A percentile compares a stretch with the other conserved stretches of the same genome.
Evolutionary conservation across 768 basidiomycete genomes (phyloP).

Genomic region (Trametes cingulata): DNA sequence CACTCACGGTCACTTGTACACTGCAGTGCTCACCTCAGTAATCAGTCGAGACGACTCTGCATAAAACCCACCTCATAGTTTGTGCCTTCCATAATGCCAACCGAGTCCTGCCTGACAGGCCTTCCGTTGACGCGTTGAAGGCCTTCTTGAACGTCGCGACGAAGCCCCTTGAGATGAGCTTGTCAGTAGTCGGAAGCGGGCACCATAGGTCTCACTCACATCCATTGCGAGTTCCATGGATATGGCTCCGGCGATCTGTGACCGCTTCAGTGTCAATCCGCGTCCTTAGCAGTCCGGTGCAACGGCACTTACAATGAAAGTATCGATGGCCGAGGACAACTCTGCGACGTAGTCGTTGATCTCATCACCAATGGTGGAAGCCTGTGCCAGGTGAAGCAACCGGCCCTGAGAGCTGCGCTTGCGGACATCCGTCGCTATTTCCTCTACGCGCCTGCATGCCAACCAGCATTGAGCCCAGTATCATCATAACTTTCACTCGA

Average conservation of each 20-base stretch:
- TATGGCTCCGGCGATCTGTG: not conserved
- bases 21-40: not conserved
- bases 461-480: not conserved
- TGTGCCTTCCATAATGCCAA: no score
- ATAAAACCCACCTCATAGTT: not conserved
- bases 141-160: not conserved
- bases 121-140: no score
- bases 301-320: not conserved
- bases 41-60: no score
- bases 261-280: not conserved
- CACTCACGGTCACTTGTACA: not conserved
- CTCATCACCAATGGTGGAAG: not conserved
- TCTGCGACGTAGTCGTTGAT: not conserved
- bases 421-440: not conserved
- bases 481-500: not conserved
- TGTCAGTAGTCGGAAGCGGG: not conserved
- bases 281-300: no score
- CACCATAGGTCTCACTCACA: not conserved
- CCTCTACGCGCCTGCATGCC: not conserved
- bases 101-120: no score
- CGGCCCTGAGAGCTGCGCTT: not conserved
- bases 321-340: not conserved
- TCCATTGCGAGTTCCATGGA: constrained; percentile 1
- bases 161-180: not conserved
- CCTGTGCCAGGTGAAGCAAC: not conserved